Evolutionary conservation across 2,329 filamentous ascomycete species (phyloP).

Genomic region (Hirsutella thompsonii): DNA sequence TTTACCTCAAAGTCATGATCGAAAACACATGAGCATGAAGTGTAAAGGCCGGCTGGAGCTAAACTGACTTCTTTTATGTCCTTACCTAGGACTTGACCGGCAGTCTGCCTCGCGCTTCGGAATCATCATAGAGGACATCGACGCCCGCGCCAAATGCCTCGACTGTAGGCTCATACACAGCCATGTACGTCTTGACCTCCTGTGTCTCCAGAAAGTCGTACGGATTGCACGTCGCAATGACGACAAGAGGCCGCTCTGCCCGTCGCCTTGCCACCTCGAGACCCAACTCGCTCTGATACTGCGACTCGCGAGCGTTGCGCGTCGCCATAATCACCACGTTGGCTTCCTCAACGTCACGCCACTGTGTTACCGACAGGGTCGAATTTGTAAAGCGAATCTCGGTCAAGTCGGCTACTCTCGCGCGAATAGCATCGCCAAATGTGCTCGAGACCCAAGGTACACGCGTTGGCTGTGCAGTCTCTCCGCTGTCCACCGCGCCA

Average conservation of each 20-base stretch:
- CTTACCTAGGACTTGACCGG: background rate
- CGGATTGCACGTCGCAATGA: slow-evolving; percentile 12
- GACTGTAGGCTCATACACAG: slow-evolving; percentile 13
- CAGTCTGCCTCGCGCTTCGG: background rate
- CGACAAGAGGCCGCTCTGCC: slow-evolving; percentile 4
- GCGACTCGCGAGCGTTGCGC: slow-evolving; percentile 11
- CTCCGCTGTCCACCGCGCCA: slow-evolving; percentile 11
- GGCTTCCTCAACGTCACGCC: slow-evolving; percentile 9
- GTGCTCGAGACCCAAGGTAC: slow-evolving; percentile 12
- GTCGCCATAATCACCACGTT: slow-evolving; percentile 12
- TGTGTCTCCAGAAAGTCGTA: slow-evolving; percentile 13
- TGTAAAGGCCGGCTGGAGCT: no score
- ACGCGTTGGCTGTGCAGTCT: slow-evolving; percentile 9
- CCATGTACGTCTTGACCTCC: slow-evolving; percentile 10
- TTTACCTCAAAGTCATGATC: no score
- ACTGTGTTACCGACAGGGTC: slow-evolving; percentile 6
- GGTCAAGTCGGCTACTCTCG: slow-evolving; percentile 4
- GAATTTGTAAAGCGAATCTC: slow-evolving; percentile 11
- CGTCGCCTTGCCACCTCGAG: slow-evolving; percentile 9
- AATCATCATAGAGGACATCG: slow-evolving; percentile 9
- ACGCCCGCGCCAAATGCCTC: slow-evolving; percentile 11
- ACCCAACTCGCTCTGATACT: slow-evolving; percentile 10
- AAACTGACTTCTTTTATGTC: no score
- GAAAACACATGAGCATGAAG: no score
- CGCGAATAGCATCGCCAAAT: slow-evolving; percentile 9